Conservation (phyloP, 1,284 basidiomycete species). For the Neonothopanus nambi region DNA sequence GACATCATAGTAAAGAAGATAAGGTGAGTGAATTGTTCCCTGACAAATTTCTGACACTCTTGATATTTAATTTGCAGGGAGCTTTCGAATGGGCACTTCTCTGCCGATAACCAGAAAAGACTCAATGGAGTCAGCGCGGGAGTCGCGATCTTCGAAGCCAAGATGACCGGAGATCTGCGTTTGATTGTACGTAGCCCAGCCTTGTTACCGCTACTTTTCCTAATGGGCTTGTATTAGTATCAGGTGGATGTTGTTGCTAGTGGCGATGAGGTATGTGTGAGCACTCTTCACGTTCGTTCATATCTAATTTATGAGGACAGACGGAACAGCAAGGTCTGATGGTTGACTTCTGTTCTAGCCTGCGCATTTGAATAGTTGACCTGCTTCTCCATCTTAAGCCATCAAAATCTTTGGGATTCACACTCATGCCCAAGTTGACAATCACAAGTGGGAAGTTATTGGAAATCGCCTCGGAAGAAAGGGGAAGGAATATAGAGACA, state of each 20-base stretch:
- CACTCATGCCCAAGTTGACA: slow-evolving; percentile 58
- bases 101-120: slow-evolving; percentile 67
- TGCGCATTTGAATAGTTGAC: neutral
- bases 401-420: slow-evolving; percentile 65
- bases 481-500: slow-evolving; percentile 53
- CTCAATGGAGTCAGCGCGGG: slow-evolving; percentile 46
- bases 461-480: slow-evolving; percentile 49
- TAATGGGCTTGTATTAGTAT: slow-evolving; percentile 44
- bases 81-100: slow-evolving; percentile 66
- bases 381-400: slow-evolving; percentile 35
- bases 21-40: slow-evolving; percentile 35
- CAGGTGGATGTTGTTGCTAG: slow-evolving; percentile 60
- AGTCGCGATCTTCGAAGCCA: slow-evolving; percentile 67
- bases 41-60: neutral
- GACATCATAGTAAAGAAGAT: slow-evolving; percentile 59
- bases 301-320: slow-evolving; percentile 28
- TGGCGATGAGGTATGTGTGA: slow-evolving; percentile 40
- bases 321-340: slow-evolving; percentile 54
- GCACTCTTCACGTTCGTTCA: neutral
- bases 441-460: slow-evolving; percentile 58
- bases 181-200: slow-evolving; percentile 50
- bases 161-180: slow-evolving; percentile 61
- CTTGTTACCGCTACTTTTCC: neutral
- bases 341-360: too few relatives aligned
- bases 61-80: slow-evolving; percentile 42